phyloP scores from a whole-genome alignment of 1,139 yeast species.

The Taiozyma sp. region DNA sequence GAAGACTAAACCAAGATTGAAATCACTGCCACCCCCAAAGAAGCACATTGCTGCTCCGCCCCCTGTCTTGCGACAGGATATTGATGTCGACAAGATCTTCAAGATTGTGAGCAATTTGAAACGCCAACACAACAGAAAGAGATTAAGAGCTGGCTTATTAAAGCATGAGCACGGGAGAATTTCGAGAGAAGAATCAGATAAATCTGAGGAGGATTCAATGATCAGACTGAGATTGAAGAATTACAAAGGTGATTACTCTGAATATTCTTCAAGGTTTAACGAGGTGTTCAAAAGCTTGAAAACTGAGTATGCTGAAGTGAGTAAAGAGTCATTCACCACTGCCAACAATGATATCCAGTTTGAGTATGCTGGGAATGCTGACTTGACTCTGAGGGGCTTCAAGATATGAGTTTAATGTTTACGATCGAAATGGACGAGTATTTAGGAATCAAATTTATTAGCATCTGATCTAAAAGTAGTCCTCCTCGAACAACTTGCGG shows the following conservation, averaged over 20 bases:
- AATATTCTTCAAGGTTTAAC: conserved; percentile 12
- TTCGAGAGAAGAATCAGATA: conserved; percentile 10
- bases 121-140: conserved; percentile 7
- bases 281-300: conserved; percentile 8
- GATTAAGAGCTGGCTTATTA: conserved; percentile 15
- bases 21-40: background rate
- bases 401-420: background rate
- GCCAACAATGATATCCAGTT: background rate
- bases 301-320: conserved; percentile 3
- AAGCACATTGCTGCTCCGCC: conserved; percentile 1
- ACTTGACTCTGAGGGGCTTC: conserved; percentile 23
- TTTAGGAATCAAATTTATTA: background rate
- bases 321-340: background rate
- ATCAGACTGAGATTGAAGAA: conserved; percentile 20
- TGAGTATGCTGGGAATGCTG: conserved; percentile 3
- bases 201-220: conserved; percentile 9
- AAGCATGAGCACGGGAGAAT: conserved; percentile 14
- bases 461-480: conserved; percentile 22
- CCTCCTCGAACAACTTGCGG: conserved; percentile 37
- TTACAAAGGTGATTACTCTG: conserved; percentile 23
- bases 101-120: conserved; percentile 11
- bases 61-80: conserved; percentile 17
- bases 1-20: background rate
- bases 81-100: conserved; percentile 19
- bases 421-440: background rate